Percentiles rank a stretch among this genome's conserved stretches.
phyloP scores from a whole-genome alignment of 345 rosid species.

The Boechera stricta region DNA sequence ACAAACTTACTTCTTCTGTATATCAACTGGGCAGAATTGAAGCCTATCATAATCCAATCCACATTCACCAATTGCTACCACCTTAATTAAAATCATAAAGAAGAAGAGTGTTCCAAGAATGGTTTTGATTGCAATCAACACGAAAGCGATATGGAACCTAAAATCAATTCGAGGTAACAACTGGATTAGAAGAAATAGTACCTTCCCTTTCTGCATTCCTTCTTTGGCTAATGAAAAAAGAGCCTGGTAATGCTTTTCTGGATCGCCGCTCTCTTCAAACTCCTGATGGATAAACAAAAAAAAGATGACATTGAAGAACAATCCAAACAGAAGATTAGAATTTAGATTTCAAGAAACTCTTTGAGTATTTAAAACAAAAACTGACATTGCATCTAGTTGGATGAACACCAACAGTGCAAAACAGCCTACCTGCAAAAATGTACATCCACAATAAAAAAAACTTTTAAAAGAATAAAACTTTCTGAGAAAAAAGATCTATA shows the following conservation, averaged over 20 bases:
- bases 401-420: slow-evolving; percentile 95
- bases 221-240: slow-evolving; percentile 78
- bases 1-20: slow-evolving; percentile 78
- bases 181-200: slow-evolving; percentile 33
- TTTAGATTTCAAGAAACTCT: slow-evolving; percentile 9
- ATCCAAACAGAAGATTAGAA: slow-evolving; percentile 12
- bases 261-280: slow-evolving; percentile 89
- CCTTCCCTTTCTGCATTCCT: slow-evolving; percentile 94
- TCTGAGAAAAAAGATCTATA: background rate
- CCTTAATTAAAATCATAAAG: slow-evolving; percentile 48
- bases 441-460: background rate
- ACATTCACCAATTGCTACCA: slow-evolving; percentile 96
- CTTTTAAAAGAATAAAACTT: background rate
- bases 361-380: background rate
- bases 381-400: slow-evolving; percentile 93
- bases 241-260: slow-evolving; percentile 83
- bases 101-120: background rate
- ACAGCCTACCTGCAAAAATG: slow-evolving; percentile 71
- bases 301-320: slow-evolving; percentile 26
- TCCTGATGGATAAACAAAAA: slow-evolving; percentile 54
- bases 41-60: slow-evolving; percentile 98
- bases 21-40: slow-evolving; percentile 81
- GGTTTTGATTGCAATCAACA: background rate
- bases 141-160: background rate
- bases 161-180: background rate